These are phyloP conservation scores for Margaritispora aquatica DNA, from an alignment of 495 filamentous ascomycete genomes.

Conservation along the genomic window DNA sequence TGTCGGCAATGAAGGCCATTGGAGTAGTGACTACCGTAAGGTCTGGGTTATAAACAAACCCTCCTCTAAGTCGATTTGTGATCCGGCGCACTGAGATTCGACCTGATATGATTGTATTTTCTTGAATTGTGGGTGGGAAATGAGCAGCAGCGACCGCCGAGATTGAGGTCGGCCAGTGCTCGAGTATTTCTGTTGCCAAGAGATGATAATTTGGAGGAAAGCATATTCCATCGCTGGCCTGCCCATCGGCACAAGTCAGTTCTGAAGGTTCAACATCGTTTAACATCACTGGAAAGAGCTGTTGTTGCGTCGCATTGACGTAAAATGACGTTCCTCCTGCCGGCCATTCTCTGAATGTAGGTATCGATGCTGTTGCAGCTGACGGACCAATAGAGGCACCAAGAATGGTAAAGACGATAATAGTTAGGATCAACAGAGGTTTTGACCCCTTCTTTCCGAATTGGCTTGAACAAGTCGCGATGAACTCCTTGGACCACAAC, in stretches of 20 bases:
- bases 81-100: not conserved
- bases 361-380: slow-evolving; percentile 1
- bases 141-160: not conserved
- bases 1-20: slow-evolving; percentile 1
- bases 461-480: slow-evolving; percentile 3
- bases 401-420: slow-evolving; percentile 11
- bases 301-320: slow-evolving; percentile 6
- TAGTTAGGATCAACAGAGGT: slow-evolving; percentile 4
- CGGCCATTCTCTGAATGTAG: slow-evolving; percentile 2
- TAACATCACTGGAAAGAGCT: slow-evolving; percentile 1
- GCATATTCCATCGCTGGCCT: slow-evolving; percentile 1
- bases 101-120: slow-evolving; percentile 4
- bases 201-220: slow-evolving; percentile 8
- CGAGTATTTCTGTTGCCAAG: slow-evolving; percentile 3
- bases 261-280: not conserved
- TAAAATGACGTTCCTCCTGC: slow-evolving; percentile 10
- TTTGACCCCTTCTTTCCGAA: slow-evolving; percentile 1
- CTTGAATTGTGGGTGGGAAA: slow-evolving; percentile 4
- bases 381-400: slow-evolving; percentile 11
- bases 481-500: slow-evolving; percentile 13
- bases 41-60: slow-evolving; percentile 5
- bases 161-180: not conserved
- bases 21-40: slow-evolving; percentile 6
- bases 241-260: not conserved
- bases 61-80: not conserved